Evolutionary conservation across 345 rosid species (phyloP), one percentile per base, ranked within the genome.

Genomic region (Salix caprea): DNA sequence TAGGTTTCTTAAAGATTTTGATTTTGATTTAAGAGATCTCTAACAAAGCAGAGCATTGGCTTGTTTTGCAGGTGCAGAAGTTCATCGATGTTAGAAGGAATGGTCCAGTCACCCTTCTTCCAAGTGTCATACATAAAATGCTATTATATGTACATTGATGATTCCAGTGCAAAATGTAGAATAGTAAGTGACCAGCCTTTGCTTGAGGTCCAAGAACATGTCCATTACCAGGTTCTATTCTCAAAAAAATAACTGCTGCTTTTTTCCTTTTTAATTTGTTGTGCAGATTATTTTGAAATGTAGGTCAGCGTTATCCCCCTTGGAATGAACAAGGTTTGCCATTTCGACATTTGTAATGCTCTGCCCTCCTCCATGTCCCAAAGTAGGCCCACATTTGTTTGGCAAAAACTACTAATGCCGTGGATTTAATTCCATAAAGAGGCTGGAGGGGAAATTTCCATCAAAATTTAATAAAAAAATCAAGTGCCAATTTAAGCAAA

Each of bases 21-120:
- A 58, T n/a, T 23, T 58, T 58, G 62, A 58, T 21, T 54, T 21
- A 21, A 15, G 32, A n/a, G 64, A 13, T 69, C 42, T 75, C 36
- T 78, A 36, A 82, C 40, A 0, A 74, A 23, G 65, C 15, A 39
- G 72, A 26, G 11, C 15, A 28, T 28, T 2, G 26, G 19, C 66
- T 4, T 7, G 26, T 75, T 73, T 85, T 87, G 77, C 88, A 85
- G 88, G 79, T 61, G 54, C 26, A 39, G 60, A 58, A 71, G 74
- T 74, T 65, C 68, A 62, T 69, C 18, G 28, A 14, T 7, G 21
- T 32, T 32, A 26, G 74, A 84, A 76, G 73, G 67, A 74, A 19
- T 7, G 68, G 21, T 21, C 58, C 60, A 54, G 60, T 21, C 16
- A 37, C 79, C 72, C 79, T 36, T 19, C 37, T 62, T 64, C 67